phyloP scores from a whole-genome alignment of 2,329 filamentous ascomycete genomes.

The Xylaria sp. region DNA sequence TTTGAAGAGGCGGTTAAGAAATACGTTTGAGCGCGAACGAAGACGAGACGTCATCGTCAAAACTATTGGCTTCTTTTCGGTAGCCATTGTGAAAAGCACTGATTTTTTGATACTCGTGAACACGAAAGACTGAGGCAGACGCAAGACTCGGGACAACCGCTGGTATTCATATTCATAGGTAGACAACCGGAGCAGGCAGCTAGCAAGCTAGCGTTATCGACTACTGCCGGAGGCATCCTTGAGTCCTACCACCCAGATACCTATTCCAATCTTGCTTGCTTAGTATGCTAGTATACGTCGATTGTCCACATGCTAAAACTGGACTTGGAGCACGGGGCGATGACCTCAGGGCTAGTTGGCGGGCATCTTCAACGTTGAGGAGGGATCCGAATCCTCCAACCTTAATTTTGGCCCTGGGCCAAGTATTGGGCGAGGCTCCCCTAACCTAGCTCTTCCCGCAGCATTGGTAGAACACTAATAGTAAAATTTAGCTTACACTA shows the following conservation, averaged over 20 bases:
- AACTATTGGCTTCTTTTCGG: not conserved
- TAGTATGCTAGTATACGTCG: too few relatives aligned
- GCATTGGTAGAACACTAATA: constrained; percentile 10
- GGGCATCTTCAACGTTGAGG: constrained; percentile 1
- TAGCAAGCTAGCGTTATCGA: not conserved
- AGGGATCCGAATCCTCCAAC: constrained; percentile 18
- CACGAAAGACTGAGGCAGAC: not conserved
- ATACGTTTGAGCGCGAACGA: not conserved
- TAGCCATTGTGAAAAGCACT: not conserved
- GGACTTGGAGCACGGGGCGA: not conserved
- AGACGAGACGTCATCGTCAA: not conserved
- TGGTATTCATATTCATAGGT: constrained; percentile 3
- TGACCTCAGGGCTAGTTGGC: not conserved
- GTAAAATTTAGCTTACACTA: not conserved
- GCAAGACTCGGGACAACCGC: not conserved
- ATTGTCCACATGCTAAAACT: not conserved
- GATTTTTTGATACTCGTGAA: not conserved
- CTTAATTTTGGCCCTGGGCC: constrained; percentile 1
- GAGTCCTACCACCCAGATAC: not conserved
- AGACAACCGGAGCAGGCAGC: not conserved
- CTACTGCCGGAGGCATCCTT: not conserved
- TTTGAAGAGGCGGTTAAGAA: not conserved
- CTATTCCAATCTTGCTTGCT: not conserved
- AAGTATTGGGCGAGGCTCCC: not conserved
- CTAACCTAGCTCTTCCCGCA: not conserved